Conservation (phyloP, 768 basidiomycete genomes). For the Tricholoma matsutake region DNA sequence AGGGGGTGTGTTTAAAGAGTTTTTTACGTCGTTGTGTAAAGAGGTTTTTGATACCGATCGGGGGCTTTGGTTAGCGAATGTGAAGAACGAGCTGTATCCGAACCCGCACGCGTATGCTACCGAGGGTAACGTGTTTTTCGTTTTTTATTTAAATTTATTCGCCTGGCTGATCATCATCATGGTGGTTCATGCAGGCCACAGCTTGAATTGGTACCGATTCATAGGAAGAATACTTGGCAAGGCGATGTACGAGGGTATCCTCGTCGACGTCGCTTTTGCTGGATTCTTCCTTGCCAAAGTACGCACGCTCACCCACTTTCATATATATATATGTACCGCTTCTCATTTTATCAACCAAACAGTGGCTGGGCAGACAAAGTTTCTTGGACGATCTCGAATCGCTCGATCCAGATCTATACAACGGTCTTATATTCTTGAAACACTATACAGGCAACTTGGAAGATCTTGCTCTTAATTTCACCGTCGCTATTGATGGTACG, state of each 20-base stretch:
- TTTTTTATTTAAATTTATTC: no score
- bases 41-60: slow-evolving; percentile 95
- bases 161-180: no score
- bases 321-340: no score
- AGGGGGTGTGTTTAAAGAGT: slow-evolving; percentile 97
- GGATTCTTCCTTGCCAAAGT: slow-evolving; percentile 92
- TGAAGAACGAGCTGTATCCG: slow-evolving; percentile 92
- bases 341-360: neutral
- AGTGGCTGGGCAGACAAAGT: slow-evolving; percentile 92
- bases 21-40: slow-evolving; percentile 87
- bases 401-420: slow-evolving; percentile 88
- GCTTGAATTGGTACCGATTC: slow-evolving; percentile 88
- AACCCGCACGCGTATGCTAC: slow-evolving; percentile 91
- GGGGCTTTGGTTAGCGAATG: slow-evolving; percentile 89
- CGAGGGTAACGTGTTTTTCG: slow-evolving; percentile 77
- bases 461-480: slow-evolving; percentile 88
- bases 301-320: slow-evolving; percentile 2
- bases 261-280: slow-evolving; percentile 93
- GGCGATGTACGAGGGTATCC: slow-evolving; percentile 93
- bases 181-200: no score
- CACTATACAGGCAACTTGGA: slow-evolving; percentile 85
- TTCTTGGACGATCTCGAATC: slow-evolving; percentile 92
- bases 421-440: slow-evolving; percentile 89
- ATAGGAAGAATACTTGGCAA: slow-evolving; percentile 94
- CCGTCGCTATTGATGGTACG: slow-evolving; percentile 81